These are phyloP conservation scores for Aspergillus heteromorphus DNA, from an alignment of 495 filamentous ascomycete genomes.

Conservation along the genomic window DNA sequence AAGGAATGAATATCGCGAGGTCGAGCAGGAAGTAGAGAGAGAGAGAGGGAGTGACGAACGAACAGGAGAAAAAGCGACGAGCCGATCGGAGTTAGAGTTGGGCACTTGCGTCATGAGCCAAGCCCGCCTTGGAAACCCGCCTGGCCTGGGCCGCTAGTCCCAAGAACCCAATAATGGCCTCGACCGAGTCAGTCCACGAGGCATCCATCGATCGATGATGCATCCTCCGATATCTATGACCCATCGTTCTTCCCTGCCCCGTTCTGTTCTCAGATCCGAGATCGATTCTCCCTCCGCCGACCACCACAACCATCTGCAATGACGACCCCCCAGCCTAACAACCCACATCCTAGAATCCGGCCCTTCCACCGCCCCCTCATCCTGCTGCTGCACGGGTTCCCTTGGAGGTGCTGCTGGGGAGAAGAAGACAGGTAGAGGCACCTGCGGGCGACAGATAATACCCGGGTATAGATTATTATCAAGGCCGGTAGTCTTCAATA, in stretches of 20 bases:
- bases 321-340: conserved; percentile 47
- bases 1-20: too few species aligned
- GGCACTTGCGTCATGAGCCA: conserved; percentile 4
- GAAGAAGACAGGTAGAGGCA: neutral
- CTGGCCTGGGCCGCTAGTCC: too few species aligned
- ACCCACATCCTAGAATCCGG: conserved; percentile 60
- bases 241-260: conserved; percentile 39
- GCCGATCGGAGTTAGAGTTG: neutral
- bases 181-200: neutral
- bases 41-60: neutral
- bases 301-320: conserved; percentile 43
- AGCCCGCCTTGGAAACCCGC: neutral
- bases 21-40: neutral
- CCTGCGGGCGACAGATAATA: too few species aligned
- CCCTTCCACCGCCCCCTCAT: conserved; percentile 43
- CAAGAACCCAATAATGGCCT: too few species aligned
- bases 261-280: too few species aligned
- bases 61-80: neutral
- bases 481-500: too few species aligned
- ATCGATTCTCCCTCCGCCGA: conserved; percentile 39
- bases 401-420: conserved; percentile 51
- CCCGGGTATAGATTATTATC: too few species aligned
- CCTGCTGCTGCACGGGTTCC: conserved; percentile 60
- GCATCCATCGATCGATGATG: neutral
- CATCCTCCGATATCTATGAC: neutral